Conservation (phyloP, 2,329 filamentous ascomycete species). For the Sarocladiaceae sp. region DNA sequence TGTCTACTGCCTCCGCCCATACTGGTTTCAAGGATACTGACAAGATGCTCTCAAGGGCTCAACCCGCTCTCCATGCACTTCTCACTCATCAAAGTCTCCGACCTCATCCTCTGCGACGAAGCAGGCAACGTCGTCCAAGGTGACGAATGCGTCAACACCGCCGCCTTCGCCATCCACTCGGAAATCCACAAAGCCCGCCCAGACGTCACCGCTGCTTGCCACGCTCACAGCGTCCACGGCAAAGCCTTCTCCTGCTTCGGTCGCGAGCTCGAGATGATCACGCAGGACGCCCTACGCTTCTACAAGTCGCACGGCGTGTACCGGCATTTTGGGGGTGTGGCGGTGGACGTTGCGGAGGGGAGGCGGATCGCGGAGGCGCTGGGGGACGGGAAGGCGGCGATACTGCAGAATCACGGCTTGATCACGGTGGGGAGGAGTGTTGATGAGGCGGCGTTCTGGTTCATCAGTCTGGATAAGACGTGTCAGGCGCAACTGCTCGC, state of each 20-base stretch:
- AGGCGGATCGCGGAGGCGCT: slow-evolving; percentile 54
- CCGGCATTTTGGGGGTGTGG: slow-evolving; percentile 38
- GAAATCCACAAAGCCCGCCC: slow-evolving; percentile 49
- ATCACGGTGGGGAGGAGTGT: slow-evolving; percentile 62
- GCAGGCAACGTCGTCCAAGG: slow-evolving; percentile 53
- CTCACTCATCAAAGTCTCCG: slow-evolving; percentile 52
- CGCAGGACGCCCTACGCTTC: slow-evolving; percentile 52
- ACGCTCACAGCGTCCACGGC: slow-evolving; percentile 49
- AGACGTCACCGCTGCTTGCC: slow-evolving; percentile 55
- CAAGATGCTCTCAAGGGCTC: not conserved
- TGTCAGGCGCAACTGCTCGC: slow-evolving; percentile 61
- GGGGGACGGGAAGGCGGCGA: slow-evolving; percentile 53
- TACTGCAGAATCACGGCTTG: slow-evolving; percentile 64
- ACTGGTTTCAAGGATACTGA: not conserved
- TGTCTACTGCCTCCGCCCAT: slow-evolving; percentile 11
- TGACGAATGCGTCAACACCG: slow-evolving; percentile 55
- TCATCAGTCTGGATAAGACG: slow-evolving; percentile 59
- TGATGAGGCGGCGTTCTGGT: slow-evolving; percentile 65
- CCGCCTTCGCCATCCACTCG: slow-evolving; percentile 59
- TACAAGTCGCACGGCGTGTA: slow-evolving; percentile 25
- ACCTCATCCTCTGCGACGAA: slow-evolving; percentile 58
- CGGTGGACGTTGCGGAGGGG: slow-evolving; percentile 57
- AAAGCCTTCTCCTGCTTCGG: slow-evolving; percentile 57
- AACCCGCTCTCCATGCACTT: slow-evolving; percentile 61
- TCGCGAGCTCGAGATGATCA: slow-evolving; percentile 53